These are phyloP conservation scores for Lactarius trivialis DNA, from an alignment of 768 basidiomycete genomes.

Conservation along the genomic window DNA sequence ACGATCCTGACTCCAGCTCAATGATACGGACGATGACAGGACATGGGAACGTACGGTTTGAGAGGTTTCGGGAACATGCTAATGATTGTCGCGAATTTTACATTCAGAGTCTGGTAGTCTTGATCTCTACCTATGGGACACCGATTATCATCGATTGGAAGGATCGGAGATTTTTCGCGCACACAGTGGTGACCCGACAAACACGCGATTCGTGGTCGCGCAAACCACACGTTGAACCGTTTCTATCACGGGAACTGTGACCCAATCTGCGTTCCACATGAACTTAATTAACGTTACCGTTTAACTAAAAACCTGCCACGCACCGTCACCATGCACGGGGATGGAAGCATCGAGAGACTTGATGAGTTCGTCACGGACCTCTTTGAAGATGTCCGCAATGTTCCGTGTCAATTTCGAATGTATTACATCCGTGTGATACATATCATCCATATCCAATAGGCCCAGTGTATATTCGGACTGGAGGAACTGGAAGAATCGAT, in stretches of 20 bases:
- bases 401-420: neutral
- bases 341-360: neutral
- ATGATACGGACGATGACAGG: no score
- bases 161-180: no score
- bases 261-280: neutral
- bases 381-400: neutral
- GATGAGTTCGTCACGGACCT: neutral
- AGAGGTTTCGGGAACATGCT: no score
- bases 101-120: no score
- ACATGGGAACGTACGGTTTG: no score
- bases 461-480: conserved; percentile 32
- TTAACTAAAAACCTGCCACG: neutral
- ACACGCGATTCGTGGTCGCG: neutral
- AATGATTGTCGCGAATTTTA: no score
- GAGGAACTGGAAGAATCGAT: conserved; percentile 28
- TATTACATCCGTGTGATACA: neutral
- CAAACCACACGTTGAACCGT: neutral
- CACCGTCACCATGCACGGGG: neutral
- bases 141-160: no score
- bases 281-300: neutral
- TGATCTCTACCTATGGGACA: no score
- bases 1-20: no score
- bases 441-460: neutral
- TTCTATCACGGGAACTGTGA: neutral
- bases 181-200: neutral